A percentile compares a stretch with the other conserved stretches of the same genome.
Conservation (phyloP, 345 rosid species). For the Lagerstroemia speciosa region DNA sequence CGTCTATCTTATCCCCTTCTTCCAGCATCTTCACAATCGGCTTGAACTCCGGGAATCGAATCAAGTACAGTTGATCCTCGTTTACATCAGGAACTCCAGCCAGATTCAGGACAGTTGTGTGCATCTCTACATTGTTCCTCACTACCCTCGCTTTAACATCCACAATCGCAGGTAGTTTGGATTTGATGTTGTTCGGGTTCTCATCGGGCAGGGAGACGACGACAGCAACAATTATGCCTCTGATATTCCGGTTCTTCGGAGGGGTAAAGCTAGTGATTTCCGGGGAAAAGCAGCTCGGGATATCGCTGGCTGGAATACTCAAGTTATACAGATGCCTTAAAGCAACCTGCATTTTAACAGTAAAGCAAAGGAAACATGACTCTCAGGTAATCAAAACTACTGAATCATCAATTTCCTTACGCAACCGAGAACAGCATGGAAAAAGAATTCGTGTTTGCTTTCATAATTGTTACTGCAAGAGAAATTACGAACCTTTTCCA, state of each 20-base stretch:
- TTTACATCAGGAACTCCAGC: constrained; percentile 39
- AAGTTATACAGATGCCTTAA: constrained; percentile 31
- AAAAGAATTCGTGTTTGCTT: neutral
- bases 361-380: neutral
- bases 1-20: constrained; percentile 29
- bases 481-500: constrained; percentile 29
- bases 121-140: neutral
- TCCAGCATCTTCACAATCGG: constrained; percentile 27
- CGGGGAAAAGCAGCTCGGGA: constrained; percentile 49
- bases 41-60: constrained; percentile 26
- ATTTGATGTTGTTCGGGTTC: constrained; percentile 18
- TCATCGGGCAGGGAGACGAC: constrained; percentile 34
- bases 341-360: constrained; percentile 22
- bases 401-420: neutral
- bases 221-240: constrained; percentile 35
- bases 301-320: constrained; percentile 49
- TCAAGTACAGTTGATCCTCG: constrained; percentile 42
- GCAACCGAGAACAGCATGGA: neutral
- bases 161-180: constrained; percentile 19
- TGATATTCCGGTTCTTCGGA: constrained; percentile 30
- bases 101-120: constrained; percentile 17
- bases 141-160: constrained; percentile 34
- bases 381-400: neutral
- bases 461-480: neutral
- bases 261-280: constrained; percentile 22